Conservation (phyloP, 805 yeast species). For the Ogataea zsoltii region DNA sequence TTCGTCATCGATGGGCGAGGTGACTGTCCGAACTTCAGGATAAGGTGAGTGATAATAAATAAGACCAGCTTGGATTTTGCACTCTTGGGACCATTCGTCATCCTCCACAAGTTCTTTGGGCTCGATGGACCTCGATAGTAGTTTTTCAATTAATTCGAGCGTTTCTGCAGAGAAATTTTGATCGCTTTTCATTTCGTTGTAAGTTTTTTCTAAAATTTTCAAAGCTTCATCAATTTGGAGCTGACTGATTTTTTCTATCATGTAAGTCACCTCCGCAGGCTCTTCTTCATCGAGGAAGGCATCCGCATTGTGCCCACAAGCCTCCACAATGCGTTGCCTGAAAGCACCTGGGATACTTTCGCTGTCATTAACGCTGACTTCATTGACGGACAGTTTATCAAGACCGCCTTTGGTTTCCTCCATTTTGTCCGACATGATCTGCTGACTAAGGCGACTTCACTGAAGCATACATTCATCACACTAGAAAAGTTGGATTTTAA, state of each 20-base stretch:
- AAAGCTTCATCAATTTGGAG: constrained; percentile 28
- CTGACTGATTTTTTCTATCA: constrained; percentile 6
- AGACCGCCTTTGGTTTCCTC: background rate
- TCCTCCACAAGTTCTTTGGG: constrained; percentile 14
- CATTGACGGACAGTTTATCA: background rate
- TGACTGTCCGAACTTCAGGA: constrained; percentile 67
- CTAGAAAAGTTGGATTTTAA: background rate
- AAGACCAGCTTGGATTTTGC: constrained; percentile 36
- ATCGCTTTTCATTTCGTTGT: constrained; percentile 32
- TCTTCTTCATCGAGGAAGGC: background rate
- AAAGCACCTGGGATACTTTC: background rate
- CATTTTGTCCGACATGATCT: background rate
- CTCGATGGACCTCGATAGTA: constrained; percentile 13
- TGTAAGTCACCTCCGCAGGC: constrained; percentile 8
- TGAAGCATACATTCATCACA: too few species aligned
- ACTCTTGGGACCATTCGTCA: constrained; percentile 21
- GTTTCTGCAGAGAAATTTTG: constrained; percentile 33
- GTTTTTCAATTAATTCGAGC: constrained; percentile 14
- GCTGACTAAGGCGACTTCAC: too few species aligned
- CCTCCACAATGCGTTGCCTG: constrained; percentile 3
- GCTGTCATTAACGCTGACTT: background rate
- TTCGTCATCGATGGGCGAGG: constrained; percentile 53
- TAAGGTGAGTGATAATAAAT: constrained; percentile 54
- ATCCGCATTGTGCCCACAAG: constrained; percentile 6
- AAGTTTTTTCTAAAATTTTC: constrained; percentile 28